A percentile compares a stretch with the other conserved stretches of the same genome.
phyloP scores from a whole-genome alignment of 2,329 filamentous ascomycete genomes.

The Neoascochyta sp. region DNA sequence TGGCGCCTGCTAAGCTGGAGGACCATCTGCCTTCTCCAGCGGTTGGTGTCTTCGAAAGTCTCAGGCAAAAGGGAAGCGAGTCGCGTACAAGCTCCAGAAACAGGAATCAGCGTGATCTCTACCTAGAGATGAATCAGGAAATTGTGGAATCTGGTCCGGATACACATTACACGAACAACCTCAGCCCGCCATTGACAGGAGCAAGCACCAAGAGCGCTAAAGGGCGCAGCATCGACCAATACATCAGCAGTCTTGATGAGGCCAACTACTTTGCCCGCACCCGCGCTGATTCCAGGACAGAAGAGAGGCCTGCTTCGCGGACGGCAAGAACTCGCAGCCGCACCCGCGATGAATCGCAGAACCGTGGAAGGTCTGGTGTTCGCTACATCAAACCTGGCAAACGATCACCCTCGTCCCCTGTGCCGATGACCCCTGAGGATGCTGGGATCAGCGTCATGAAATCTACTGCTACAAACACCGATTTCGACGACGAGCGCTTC shows the following conservation, averaged over 20 bases:
- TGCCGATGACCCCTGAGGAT: conserved; percentile 93
- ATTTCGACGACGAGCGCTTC: conserved; percentile 49
- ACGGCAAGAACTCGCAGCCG: conserved; percentile 47
- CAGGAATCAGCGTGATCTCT: conserved; percentile 71
- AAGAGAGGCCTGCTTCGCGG: conserved; percentile 46
- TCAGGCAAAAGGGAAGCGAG: conserved; percentile 60
- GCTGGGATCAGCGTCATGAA: conserved; percentile 48
- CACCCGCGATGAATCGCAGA: conserved; percentile 61
- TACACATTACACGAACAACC: conserved; percentile 48
- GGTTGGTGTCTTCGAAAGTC: conserved; percentile 59
- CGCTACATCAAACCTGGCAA: conserved; percentile 73
- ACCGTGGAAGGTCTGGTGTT: conserved; percentile 63
- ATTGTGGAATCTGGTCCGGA: conserved; percentile 34
- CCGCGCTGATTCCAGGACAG: conserved; percentile 38
- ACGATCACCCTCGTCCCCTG: conserved; percentile 83
- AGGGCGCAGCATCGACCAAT: conserved; percentile 70
- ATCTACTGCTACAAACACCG: conserved; percentile 40
- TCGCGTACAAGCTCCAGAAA: conserved; percentile 70
- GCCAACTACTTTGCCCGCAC: conserved; percentile 58
- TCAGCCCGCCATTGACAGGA: conserved; percentile 46
- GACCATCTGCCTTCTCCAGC: conserved; percentile 61
- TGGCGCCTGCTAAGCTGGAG: conserved; percentile 26
- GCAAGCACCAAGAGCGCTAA: conserved; percentile 57
- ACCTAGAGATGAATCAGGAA: conserved; percentile 45
- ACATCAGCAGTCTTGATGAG: conserved; percentile 80